These are phyloP conservation scores for Viridothelium virens DNA, from an alignment of 495 filamentous ascomycete species.

Conservation along the genomic window DNA sequence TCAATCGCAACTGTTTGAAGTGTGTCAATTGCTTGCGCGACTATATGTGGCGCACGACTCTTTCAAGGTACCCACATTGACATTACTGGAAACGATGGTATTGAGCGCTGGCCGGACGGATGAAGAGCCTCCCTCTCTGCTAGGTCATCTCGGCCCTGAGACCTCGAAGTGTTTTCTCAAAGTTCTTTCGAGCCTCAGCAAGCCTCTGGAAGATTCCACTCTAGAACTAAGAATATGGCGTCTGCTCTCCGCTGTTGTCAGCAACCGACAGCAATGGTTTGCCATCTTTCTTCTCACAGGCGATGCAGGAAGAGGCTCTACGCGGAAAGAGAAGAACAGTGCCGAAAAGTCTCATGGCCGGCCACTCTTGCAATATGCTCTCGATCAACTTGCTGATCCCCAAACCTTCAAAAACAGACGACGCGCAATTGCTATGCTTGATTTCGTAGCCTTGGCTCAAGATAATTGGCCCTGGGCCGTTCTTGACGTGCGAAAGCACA, in stretches of 20 bases:
- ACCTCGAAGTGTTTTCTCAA: constrained; percentile 76
- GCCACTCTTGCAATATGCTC: constrained; percentile 65
- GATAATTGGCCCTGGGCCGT: constrained; percentile 92
- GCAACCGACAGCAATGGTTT: constrained; percentile 91
- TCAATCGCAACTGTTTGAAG: constrained; percentile 72
- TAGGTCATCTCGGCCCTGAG: constrained; percentile 77
- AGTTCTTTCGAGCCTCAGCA: constrained; percentile 68
- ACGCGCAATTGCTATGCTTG: constrained; percentile 63
- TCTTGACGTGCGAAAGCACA: constrained; percentile 63
- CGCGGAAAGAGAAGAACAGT: constrained; percentile 25
- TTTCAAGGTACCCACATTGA: constrained; percentile 57
- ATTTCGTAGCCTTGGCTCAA: constrained; percentile 77
- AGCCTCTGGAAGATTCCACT: constrained; percentile 54
- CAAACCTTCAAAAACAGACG: constrained; percentile 22
- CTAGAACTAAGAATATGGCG: constrained; percentile 68
- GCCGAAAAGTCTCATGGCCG: constrained; percentile 34
- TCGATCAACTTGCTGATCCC: constrained; percentile 61
- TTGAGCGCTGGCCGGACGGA: constrained; percentile 53
- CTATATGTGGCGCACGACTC: constrained; percentile 64
- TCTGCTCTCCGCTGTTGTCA: constrained; percentile 78
- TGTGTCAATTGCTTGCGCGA: constrained; percentile 63
- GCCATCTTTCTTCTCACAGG: constrained; percentile 87
- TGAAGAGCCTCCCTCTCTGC: constrained; percentile 74
- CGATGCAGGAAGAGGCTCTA: constrained; percentile 34
- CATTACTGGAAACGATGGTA: constrained; percentile 67